phyloP scores from a whole-genome alignment of 164 flowering plant species.

The Stephania yunnanensis region DNA sequence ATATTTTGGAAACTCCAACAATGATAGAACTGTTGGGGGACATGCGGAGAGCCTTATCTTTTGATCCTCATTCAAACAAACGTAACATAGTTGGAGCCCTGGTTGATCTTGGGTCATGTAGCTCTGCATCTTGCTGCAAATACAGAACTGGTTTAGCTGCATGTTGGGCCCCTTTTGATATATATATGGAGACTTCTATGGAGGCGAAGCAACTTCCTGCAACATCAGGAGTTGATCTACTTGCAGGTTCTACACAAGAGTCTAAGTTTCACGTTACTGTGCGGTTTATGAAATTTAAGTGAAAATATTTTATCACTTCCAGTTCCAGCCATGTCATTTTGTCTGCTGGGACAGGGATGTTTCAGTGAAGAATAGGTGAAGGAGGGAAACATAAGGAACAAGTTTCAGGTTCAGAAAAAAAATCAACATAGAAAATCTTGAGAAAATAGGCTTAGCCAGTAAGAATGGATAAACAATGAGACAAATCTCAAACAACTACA shows the following conservation, averaged over 20 bases:
- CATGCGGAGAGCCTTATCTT: constrained; percentile 32
- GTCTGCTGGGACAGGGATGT: neutral
- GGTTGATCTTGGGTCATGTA: constrained; percentile 35
- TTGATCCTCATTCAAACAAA: constrained; percentile 45
- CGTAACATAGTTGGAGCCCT: constrained; percentile 40
- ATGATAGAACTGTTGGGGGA: constrained; percentile 39
- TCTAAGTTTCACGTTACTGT: neutral
- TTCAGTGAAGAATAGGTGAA: neutral
- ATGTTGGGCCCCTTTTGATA: constrained; percentile 61
- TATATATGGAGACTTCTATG: constrained; percentile 63
- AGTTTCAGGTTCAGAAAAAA: neutral
- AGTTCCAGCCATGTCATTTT: neutral
- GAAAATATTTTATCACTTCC: neutral
- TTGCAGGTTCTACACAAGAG: constrained; percentile 34
- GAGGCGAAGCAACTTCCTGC: constrained; percentile 57
- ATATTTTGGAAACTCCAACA: constrained; percentile 27
- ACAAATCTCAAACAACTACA: neutral
- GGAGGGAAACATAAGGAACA: neutral
- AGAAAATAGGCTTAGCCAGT: neutral
- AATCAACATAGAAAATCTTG: neutral
- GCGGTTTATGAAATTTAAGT: neutral
- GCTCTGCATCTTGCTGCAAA: constrained; percentile 27
- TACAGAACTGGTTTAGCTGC: constrained; percentile 41
- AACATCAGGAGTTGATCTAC: constrained; percentile 43
- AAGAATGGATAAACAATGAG: neutral